Conservation (phyloP, 768 basidiomycete species). For the Pulveroboletus sp. region DNA sequence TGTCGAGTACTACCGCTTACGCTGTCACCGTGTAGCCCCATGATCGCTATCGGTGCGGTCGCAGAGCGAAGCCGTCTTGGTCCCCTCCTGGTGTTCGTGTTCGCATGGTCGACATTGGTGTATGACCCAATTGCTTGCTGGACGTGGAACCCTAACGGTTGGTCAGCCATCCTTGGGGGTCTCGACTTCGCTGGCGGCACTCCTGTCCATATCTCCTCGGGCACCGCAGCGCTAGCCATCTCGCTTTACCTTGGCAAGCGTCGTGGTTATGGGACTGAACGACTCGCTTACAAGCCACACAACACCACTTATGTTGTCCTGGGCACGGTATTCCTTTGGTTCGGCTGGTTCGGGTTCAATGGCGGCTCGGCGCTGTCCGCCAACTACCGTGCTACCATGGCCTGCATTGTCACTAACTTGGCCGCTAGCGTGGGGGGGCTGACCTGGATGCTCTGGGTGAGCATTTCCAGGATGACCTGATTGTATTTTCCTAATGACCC, state of each 20-base stretch:
- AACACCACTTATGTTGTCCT: constrained; percentile 90
- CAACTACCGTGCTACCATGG: constrained; percentile 81
- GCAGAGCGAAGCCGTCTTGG: constrained; percentile 86
- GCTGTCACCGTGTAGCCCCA: constrained; percentile 47
- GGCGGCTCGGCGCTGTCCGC: constrained; percentile 89
- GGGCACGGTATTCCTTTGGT: constrained; percentile 94
- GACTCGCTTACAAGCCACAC: constrained; percentile 89
- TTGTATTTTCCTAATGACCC: neutral
- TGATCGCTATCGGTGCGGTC: constrained; percentile 87
- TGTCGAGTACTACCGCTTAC: neutral
- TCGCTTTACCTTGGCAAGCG: constrained; percentile 89
- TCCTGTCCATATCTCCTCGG: constrained; percentile 94
- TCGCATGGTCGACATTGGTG: constrained; percentile 82
- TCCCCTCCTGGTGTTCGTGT: constrained; percentile 85
- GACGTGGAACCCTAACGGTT: constrained; percentile 85
- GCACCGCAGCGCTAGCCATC: constrained; percentile 86
- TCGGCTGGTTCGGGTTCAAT: constrained; percentile 95
- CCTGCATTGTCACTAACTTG: constrained; percentile 91
- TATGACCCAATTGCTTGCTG: constrained; percentile 96
- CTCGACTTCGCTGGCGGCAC: constrained; percentile 95
- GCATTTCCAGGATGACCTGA: constrained; percentile 6
- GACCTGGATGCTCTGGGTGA: constrained; percentile 88
- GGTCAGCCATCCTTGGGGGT: constrained; percentile 74
- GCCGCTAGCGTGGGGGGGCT: constrained; percentile 85
- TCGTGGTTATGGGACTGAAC: constrained; percentile 85